Conservation (phyloP, 2,329 filamentous ascomycete genomes). For the Zelopaecilomyces penicillatus region DNA sequence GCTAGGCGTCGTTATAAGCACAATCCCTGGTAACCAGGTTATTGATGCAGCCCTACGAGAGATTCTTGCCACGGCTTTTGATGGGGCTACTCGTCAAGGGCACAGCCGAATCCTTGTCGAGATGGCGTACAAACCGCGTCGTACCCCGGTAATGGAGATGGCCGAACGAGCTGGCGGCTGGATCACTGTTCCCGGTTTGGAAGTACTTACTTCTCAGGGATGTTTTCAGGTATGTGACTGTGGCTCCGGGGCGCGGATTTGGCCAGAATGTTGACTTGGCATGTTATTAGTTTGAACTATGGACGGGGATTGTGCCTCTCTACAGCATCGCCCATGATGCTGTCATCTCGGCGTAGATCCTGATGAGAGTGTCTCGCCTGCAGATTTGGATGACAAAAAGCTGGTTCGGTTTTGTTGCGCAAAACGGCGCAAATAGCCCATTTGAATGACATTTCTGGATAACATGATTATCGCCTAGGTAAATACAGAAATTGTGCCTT, state of each 20-base stretch:
- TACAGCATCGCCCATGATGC: conserved; percentile 60
- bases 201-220: conserved; percentile 85
- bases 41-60: conserved; percentile 65
- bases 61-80: conserved; percentile 48
- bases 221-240: conserved; percentile 63
- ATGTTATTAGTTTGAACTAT: conserved; percentile 58
- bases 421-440: too few relatives aligned
- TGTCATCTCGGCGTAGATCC: conserved; percentile 34
- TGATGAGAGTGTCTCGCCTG: too few relatives aligned
- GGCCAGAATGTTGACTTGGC: neutral
- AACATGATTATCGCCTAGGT: too few relatives aligned
- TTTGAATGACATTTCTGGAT: too few relatives aligned
- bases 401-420: too few relatives aligned
- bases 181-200: conserved; percentile 76
- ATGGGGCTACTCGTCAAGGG: conserved; percentile 19
- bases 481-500: too few relatives aligned
- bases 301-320: conserved; percentile 72
- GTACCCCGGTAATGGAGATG: conserved; percentile 78
- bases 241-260: neutral
- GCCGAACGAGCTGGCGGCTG: conserved; percentile 65
- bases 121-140: conserved; percentile 89
- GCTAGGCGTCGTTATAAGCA: conserved; percentile 67
- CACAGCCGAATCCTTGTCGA: conserved; percentile 63
- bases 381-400: too few relatives aligned
- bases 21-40: conserved; percentile 80